These are phyloP conservation scores for Hibiscus tridactylites DNA, from an alignment of 345 rosid species.

Conservation along the genomic window DNA sequence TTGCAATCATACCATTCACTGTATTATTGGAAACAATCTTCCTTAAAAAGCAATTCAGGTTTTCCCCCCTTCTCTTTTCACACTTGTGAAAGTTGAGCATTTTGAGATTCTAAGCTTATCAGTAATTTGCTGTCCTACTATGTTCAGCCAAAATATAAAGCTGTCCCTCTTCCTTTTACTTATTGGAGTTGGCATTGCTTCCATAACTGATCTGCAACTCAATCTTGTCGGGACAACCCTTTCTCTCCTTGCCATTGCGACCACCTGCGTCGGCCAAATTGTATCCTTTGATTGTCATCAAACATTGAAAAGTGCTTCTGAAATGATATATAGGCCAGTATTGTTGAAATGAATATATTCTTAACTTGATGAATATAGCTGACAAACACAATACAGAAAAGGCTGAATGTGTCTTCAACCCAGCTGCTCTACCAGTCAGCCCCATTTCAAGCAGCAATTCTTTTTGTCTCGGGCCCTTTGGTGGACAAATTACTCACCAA, in stretches of 20 bases:
- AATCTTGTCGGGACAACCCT: slow-evolving; percentile 69
- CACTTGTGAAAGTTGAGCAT: not conserved
- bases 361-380: slow-evolving; percentile 45
- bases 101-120: not conserved
- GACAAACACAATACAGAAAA: slow-evolving; percentile 93
- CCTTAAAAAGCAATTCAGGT: slow-evolving; percentile 93
- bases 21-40: slow-evolving; percentile 87
- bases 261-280: slow-evolving; percentile 94
- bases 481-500: slow-evolving; percentile 83
- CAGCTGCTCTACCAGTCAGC: slow-evolving; percentile 96
- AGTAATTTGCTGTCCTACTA: not conserved
- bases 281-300: slow-evolving; percentile 39
- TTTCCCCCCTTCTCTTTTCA: slow-evolving; percentile 22
- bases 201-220: slow-evolving; percentile 96
- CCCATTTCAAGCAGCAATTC: slow-evolving; percentile 97
- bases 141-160: slow-evolving; percentile 75
- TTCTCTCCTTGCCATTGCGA: slow-evolving; percentile 73
- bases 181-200: slow-evolving; percentile 87
- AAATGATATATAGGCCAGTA: too few relatives aligned
- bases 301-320: too few relatives aligned
- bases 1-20: slow-evolving; percentile 97
- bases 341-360: not conserved
- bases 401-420: slow-evolving; percentile 86
- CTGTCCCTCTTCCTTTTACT: slow-evolving; percentile 60
- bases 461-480: slow-evolving; percentile 87